Percentiles rank a stretch among this genome's conserved stretches.
phyloP scores from a whole-genome alignment of 441 rosid genomes.

The Croton laevigatus region DNA sequence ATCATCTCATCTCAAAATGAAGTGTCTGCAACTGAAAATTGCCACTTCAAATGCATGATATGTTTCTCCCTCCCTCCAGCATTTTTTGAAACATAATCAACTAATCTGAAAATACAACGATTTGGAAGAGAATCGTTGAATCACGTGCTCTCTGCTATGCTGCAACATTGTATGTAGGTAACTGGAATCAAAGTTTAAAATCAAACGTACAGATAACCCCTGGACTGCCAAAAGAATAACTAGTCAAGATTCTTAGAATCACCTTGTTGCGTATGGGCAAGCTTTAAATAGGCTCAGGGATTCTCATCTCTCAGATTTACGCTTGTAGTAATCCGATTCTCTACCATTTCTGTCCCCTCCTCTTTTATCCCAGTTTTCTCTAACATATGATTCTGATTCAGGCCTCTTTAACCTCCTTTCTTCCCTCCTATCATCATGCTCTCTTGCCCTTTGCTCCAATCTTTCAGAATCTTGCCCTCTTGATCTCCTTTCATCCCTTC shows the following conservation, averaged over 20 bases:
- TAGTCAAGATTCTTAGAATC: not conserved
- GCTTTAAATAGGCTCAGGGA: not conserved
- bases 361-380: conserved; percentile 36
- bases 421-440: conserved; percentile 27
- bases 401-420: conserved; percentile 30
- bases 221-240: not conserved
- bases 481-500: conserved; percentile 30
- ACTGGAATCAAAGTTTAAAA: not conserved
- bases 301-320: conserved; percentile 28
- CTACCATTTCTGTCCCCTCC: conserved; percentile 26
- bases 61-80: not conserved
- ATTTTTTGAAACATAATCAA: not conserved
- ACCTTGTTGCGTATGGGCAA: conserved; percentile 1
- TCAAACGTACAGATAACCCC: not conserved
- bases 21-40: not conserved
- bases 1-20: not conserved
- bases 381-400: conserved; percentile 37
- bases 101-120: not conserved
- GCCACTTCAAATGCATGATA: not conserved
- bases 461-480: conserved; percentile 26
- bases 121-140: not conserved
- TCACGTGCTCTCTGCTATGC: conserved; percentile 3
- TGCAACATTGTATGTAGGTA: not conserved
- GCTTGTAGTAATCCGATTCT: conserved; percentile 34
- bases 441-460: conserved; percentile 29